phyloP scores from a whole-genome alignment of 2,329 filamentous ascomycete species.

The Aspergillus oerlinghausenensis region DNA sequence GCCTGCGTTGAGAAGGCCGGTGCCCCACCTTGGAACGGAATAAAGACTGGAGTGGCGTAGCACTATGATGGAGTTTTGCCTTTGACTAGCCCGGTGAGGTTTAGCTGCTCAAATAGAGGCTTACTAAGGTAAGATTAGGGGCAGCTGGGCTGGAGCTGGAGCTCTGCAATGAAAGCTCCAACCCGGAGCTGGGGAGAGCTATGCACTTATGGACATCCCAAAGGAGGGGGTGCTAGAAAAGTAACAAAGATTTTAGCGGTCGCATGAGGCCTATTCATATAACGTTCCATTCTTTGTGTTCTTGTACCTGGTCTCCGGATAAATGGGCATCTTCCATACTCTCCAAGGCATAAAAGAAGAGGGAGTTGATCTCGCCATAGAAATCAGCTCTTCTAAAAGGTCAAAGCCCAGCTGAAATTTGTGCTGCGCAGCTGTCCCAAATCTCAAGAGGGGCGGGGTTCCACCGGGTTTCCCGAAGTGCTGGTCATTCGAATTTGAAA shows the following conservation, averaged over 20 bases:
- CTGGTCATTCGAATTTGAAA: conserved; percentile 9
- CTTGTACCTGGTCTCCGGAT: background rate
- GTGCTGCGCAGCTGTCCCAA: conserved; percentile 13
- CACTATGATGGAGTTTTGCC: conserved; percentile 16
- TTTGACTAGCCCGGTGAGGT: conserved; percentile 6
- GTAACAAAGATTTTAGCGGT: conserved; percentile 2
- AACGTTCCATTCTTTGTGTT: background rate
- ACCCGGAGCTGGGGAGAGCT: conserved; percentile 17
- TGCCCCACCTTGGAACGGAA: conserved; percentile 15
- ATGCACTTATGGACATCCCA: background rate
- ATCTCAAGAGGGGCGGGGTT: conserved; percentile 9
- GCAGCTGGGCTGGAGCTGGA: conserved; percentile 14
- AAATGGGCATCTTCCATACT: background rate
- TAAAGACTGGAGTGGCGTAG: conserved; percentile 20
- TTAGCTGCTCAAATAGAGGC: background rate
- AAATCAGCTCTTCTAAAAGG: background rate
- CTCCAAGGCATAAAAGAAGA: background rate
- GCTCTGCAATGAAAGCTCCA: conserved; percentile 17
- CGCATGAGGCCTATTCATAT: conserved; percentile 7
- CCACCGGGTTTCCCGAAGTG: conserved; percentile 15
- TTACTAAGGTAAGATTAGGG: background rate
- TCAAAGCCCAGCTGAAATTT: conserved; percentile 4
- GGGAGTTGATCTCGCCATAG: background rate
- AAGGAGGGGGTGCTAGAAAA: background rate
- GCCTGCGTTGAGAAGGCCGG: conserved; percentile 9